Evolutionary conservation across 2,329 filamentous ascomycete genomes (phyloP), one percentile per base, ranked within the genome.

Genomic region (Colletotrichum sp.): DNA sequence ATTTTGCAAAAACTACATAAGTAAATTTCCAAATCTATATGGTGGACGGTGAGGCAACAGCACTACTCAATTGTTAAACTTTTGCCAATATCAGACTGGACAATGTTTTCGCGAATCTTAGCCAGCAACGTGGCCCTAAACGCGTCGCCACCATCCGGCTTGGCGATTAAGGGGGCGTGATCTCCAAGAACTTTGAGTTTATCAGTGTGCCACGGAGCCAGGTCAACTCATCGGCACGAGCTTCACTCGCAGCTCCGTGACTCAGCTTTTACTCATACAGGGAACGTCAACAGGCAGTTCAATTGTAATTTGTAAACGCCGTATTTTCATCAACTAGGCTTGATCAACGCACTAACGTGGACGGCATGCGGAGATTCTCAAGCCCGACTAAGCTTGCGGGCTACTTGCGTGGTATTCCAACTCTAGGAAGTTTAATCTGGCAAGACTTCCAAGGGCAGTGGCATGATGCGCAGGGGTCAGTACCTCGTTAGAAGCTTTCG

Each of bases 181-280:
- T 57, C 59, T 64, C 36, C 28, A 64, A 64, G 8, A 0, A 71
- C 30, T 71, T 21, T 2, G 6, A 64, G 28, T 71, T 64, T 52
- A 39, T 39, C 18, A 64, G n/a, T 71, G 52, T 52, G 68, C 30
- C 18, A 64, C 9, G 5, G 59, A 71, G 59, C 57, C 16, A 28
- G 21, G 68, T 21, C 59, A 63, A 14, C 63, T 43, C 21, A 61
- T 68, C 30, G 70, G 63, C 32, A 26, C 48, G 7, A 26, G 28
- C n/a, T 81, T 83, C 52, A 83, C 82, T 72, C 82, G 82, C 48
- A 85, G 82, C 67, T 30, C 68, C 5, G n/a, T 13, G 12, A 60
- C 28, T 4, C 14, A 8, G 59, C 34, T 64, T 10, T 14, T n/a
- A 16, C 39, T 71, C 14, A 13, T 10, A 14, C 24, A 21, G 39